Conservation (phyloP, 176 grass and related monocot species). For the Musa schizocarpa region DNA sequence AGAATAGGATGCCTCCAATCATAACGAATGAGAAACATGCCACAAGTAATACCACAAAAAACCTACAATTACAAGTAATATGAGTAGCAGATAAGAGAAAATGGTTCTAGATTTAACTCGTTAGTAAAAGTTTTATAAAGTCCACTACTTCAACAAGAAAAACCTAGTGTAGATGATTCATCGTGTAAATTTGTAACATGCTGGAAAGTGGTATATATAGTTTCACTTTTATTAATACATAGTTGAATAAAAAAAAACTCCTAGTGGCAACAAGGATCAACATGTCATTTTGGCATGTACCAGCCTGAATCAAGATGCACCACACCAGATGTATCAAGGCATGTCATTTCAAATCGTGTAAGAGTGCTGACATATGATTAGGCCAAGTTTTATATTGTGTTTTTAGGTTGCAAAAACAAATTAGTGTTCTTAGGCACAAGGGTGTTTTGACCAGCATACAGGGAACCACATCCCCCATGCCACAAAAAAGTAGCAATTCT, state of each 20-base stretch:
- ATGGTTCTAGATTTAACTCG: not conserved
- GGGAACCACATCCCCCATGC: not conserved
- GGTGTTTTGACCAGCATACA: not conserved
- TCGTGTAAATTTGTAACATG: too few species aligned
- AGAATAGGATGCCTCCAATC: slow-evolving; percentile 83
- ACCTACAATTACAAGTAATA: slow-evolving; percentile 30
- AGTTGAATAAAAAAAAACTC: too few species aligned
- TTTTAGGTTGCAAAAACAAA: too few species aligned
- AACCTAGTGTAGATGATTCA: not conserved
- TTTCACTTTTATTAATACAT: too few species aligned
- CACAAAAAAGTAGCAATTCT: not conserved
- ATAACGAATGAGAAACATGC: slow-evolving; percentile 77
- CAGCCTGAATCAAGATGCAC: too few species aligned
- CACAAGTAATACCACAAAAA: slow-evolving; percentile 64
- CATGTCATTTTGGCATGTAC: too few species aligned
- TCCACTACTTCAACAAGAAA: not conserved
- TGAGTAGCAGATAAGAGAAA: not conserved
- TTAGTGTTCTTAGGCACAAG: not conserved
- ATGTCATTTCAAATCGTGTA: too few species aligned
- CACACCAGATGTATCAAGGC: too few species aligned
- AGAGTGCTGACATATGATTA: too few species aligned
- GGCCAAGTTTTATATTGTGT: too few species aligned
- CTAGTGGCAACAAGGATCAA: too few species aligned
- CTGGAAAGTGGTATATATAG: too few species aligned
- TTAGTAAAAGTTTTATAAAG: not conserved